Conservation (phyloP, 2,329 filamentous ascomycete genomes). For the Trichoderma cornu-damae region DNA sequence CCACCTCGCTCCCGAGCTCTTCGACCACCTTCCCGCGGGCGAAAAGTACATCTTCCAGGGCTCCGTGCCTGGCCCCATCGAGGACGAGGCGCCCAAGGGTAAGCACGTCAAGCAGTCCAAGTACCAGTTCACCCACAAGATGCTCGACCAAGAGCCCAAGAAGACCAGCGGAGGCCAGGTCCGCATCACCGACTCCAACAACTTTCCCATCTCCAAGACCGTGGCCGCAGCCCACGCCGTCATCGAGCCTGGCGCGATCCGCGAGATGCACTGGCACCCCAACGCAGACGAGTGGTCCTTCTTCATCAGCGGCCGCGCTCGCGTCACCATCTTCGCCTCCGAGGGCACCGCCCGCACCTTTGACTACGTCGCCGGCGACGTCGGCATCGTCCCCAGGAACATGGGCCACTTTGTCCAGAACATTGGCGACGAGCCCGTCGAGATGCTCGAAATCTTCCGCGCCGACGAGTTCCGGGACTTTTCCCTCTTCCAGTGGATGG, state of each 20-base stretch:
- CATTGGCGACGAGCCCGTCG: constrained; percentile 67
- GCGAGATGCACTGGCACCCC: constrained; percentile 81
- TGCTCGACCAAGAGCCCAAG: constrained; percentile 64
- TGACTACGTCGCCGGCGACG: constrained; percentile 69
- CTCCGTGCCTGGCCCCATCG: constrained; percentile 57
- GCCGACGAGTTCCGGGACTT: constrained; percentile 68
- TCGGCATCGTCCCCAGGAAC: constrained; percentile 70
- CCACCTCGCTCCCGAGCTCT: constrained; percentile 64
- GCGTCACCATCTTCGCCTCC: constrained; percentile 69
- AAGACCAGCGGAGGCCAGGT: constrained; percentile 64
- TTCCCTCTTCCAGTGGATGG: constrained; percentile 69
- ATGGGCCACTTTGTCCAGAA: constrained; percentile 83
- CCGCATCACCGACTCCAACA: constrained; percentile 69
- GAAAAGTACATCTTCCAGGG: constrained; percentile 78
- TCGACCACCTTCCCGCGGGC: constrained; percentile 58
- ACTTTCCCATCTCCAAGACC: constrained; percentile 68
- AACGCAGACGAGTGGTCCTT: constrained; percentile 77
- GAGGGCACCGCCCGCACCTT: constrained; percentile 67
- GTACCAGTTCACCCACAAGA: constrained; percentile 63
- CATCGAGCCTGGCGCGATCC: constrained; percentile 65
- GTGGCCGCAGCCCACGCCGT: constrained; percentile 67
- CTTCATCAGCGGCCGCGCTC: constrained; percentile 66
- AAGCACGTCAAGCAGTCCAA: constrained; percentile 61
- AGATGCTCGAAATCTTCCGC: constrained; percentile 72
- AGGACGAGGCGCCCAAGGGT: constrained; percentile 58